These are phyloP conservation scores for Dothideomycetes sp. DNA, from an alignment of 2,329 filamentous ascomycete genomes.

Conservation along the genomic window DNA sequence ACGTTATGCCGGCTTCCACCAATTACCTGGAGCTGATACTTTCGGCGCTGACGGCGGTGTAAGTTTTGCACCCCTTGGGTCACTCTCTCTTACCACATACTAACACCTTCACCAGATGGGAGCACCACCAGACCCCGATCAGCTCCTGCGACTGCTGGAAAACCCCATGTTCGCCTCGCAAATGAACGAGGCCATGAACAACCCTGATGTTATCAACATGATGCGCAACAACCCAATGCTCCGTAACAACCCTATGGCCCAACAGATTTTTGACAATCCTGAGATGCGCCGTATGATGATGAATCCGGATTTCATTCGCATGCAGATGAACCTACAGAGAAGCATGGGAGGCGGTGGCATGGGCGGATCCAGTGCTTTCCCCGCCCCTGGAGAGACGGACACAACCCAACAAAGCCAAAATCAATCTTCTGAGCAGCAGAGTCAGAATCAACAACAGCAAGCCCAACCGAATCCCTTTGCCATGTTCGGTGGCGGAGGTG, in stretches of 20 bases:
- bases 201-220: conserved; percentile 89
- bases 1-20: conserved; percentile 83
- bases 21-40: conserved; percentile 74
- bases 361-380: conserved; percentile 52
- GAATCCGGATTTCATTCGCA: conserved; percentile 73
- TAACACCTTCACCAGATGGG: conserved; percentile 59
- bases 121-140: conserved; percentile 70
- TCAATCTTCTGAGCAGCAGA: too few relatives aligned
- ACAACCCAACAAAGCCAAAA: conserved; percentile 50
- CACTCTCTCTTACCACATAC: not conserved
- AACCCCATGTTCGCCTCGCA: conserved; percentile 79
- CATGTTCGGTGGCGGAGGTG: conserved; percentile 2
- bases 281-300: conserved; percentile 89
- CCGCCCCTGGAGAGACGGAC: conserved; percentile 85
- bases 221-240: conserved; percentile 59
- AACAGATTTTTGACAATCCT: conserved; percentile 80
- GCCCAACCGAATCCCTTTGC: conserved; percentile 3
- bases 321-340: conserved; percentile 74
- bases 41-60: conserved; percentile 94
- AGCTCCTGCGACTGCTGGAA: conserved; percentile 74
- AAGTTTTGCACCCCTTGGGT: conserved; percentile 32
- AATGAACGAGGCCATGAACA: conserved; percentile 91
- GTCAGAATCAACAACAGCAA: conserved; percentile 27
- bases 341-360: conserved; percentile 42
- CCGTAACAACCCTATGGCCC: conserved; percentile 77